Evolutionary conservation across 352 stramenopile species (phyloP).

Genomic region (Phytopythium sindhum): DNA sequence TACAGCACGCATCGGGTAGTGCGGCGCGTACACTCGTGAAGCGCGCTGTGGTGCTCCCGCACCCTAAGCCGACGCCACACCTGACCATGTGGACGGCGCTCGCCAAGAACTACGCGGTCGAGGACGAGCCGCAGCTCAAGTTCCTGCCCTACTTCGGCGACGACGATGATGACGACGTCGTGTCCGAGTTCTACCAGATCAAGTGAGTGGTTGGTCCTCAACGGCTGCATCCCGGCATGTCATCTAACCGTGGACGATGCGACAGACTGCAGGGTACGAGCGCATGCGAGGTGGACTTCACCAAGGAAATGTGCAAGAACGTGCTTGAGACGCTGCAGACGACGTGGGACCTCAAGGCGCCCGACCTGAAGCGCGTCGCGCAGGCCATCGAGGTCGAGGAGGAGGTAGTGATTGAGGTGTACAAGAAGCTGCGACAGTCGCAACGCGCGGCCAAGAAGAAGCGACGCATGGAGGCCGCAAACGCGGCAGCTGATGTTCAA

Average conservation of each 20-base stretch:
- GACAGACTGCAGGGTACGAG: slow-evolving; percentile 62
- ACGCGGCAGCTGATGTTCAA: neutral
- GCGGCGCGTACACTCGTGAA: slow-evolving; percentile 28
- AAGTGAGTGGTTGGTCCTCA: slow-evolving; percentile 27
- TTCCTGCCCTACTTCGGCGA: slow-evolving; percentile 71
- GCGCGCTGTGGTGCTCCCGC: slow-evolving; percentile 43
- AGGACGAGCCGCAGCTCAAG: slow-evolving; percentile 83
- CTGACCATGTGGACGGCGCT: slow-evolving; percentile 79
- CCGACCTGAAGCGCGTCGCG: slow-evolving; percentile 60
- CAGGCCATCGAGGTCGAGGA: slow-evolving; percentile 61
- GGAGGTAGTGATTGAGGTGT: slow-evolving; percentile 60
- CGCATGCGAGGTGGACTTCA: slow-evolving; percentile 66
- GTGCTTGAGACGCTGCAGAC: slow-evolving; percentile 62
- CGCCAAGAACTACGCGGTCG: slow-evolving; percentile 78
- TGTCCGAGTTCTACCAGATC: slow-evolving; percentile 83
- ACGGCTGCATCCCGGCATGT: neutral
- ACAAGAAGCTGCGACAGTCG: slow-evolving; percentile 45
- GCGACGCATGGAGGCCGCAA: slow-evolving; percentile 22
- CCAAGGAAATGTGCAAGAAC: slow-evolving; percentile 62
- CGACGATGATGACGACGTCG: slow-evolving; percentile 82
- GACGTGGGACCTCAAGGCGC: slow-evolving; percentile 63
- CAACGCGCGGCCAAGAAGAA: slow-evolving; percentile 42
- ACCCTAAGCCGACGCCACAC: slow-evolving; percentile 42
- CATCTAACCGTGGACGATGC: neutral
- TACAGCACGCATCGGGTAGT: slow-evolving; percentile 16